Base-by-base conservation (phyloP, 2,329 filamentous ascomycete species). In the Cladophialophora psammophila region DNA sequence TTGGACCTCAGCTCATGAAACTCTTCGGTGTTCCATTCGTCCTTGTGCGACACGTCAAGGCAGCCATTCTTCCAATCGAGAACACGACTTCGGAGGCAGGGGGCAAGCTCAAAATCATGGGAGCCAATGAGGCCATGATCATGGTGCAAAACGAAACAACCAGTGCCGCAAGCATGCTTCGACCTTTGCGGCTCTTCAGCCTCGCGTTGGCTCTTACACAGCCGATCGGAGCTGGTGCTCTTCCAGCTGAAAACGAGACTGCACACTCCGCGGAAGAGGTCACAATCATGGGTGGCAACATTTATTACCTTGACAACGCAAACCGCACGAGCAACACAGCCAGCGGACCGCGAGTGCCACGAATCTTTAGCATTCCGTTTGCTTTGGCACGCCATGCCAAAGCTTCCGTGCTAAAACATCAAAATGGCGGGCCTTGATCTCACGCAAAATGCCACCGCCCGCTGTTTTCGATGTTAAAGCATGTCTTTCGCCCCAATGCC, bases 231-330 rank as follows among this genome's bases (percentile, higher is more conserved):
- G 40, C 40, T 9, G 40, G 40, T 1, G 18, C 34, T 32, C 32
- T 26, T 26, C 31, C 13, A 7, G 5, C n/a, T 20, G 20, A 50
- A 32, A 36, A 10, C 32, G 10, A 15, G 10, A 50, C n/a, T 26
- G 3, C 38, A 10, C 31, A 34, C 13, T 32, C 57, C 10, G 26
- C 31, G 13, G 31, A 10, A 31, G 45, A 36, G 8, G 40, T 20
- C 57, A 60, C 35, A 50, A 50, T 60, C 31, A 52, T 60, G 15
- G 57, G 57, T 9, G 18, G 57, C 40, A 20, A 60, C 42, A 32
- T 18, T 18, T 9, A 45, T 18, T 35, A 38, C 42, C 40, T 48
- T 36, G 15, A 48, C 20, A 50, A 31, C 32, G 9, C 18, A 36
- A 52, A 36, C 62, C 26, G 45, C 7, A 59, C n/a, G 8, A 55